phyloP scores from a whole-genome alignment of 441 rosid species.

The Capsella rubella region DNA sequence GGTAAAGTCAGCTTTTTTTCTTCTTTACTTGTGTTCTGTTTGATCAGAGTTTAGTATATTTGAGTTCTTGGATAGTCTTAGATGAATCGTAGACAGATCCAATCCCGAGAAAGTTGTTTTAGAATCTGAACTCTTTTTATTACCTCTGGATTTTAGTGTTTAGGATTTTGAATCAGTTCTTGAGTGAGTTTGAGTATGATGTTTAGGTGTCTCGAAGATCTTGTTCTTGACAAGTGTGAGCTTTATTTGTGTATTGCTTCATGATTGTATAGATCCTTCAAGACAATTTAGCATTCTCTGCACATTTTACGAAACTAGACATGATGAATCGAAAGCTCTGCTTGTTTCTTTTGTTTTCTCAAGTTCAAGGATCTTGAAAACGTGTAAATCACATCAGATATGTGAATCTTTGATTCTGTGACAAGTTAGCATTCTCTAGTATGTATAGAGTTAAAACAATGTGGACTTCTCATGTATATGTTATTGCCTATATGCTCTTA shows the following conservation, averaged over 20 bases:
- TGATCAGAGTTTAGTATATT: slow-evolving; percentile 8
- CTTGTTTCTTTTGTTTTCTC: background rate
- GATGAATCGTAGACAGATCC: slow-evolving; percentile 30
- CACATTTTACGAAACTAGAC: background rate
- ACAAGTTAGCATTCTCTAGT: slow-evolving; percentile 5
- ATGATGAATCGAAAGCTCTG: background rate
- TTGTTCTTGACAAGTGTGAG: slow-evolving; percentile 17
- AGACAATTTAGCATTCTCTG: background rate
- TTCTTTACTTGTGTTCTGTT: background rate
- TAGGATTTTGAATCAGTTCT: background rate
- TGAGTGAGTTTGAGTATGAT: background rate
- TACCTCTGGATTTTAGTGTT: background rate
- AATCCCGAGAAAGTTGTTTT: slow-evolving; percentile 14
- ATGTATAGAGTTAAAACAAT: slow-evolving; percentile 5
- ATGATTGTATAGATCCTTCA: slow-evolving; percentile 15
- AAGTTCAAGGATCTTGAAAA: slow-evolving; percentile 13
- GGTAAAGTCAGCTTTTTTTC: slow-evolving; percentile 50
- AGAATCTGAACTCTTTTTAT: background rate
- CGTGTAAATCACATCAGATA: background rate
- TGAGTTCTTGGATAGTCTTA: slow-evolving; percentile 15
- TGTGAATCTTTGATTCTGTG: slow-evolving; percentile 17
- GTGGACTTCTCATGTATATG: slow-evolving; percentile 4
- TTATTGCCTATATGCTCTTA: background rate
- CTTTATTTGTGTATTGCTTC: slow-evolving; percentile 23
- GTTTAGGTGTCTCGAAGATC: slow-evolving; percentile 14